phyloP scores from a whole-genome alignment of 1,139 yeast genomes.

The Eremothecium coryli region DNA sequence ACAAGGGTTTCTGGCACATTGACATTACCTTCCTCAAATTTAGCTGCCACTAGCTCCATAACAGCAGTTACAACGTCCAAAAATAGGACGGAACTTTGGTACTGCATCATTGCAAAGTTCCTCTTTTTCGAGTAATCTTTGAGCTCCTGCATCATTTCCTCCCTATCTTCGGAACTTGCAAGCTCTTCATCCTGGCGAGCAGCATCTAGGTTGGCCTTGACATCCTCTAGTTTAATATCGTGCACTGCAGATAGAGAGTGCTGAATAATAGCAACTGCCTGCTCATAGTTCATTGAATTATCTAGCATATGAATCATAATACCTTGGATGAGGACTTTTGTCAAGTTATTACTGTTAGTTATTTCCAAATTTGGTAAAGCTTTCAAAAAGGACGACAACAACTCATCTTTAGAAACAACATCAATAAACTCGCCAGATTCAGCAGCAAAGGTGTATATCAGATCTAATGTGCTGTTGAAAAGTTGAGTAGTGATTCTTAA shows the following conservation, averaged over 20 bases:
- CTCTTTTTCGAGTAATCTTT: slow-evolving; percentile 36
- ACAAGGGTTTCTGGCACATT: slow-evolving; percentile 26
- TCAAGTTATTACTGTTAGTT: slow-evolving; percentile 34
- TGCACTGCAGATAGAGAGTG: slow-evolving; percentile 29
- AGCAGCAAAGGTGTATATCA: slow-evolving; percentile 57
- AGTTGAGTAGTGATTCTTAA: slow-evolving; percentile 38
- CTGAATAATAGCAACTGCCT: slow-evolving; percentile 27
- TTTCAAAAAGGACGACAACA: slow-evolving; percentile 23
- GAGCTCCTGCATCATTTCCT: slow-evolving; percentile 37
- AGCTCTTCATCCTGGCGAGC: slow-evolving; percentile 29
- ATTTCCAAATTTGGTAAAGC: slow-evolving; percentile 24
- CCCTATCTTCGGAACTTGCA: slow-evolving; percentile 29
- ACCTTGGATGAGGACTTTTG: slow-evolving; percentile 49
- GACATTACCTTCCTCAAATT: slow-evolving; percentile 15
- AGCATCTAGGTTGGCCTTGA: slow-evolving; percentile 15
- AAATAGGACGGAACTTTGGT: slow-evolving; percentile 59
- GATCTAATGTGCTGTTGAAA: slow-evolving; percentile 47
- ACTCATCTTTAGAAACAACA: slow-evolving; percentile 24
- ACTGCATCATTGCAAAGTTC: slow-evolving; percentile 41
- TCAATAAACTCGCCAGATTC: slow-evolving; percentile 53
- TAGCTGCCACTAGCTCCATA: slow-evolving; percentile 47
- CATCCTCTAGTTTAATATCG: slow-evolving; percentile 36
- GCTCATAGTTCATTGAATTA: slow-evolving; percentile 17
- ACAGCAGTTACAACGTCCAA: slow-evolving; percentile 69
- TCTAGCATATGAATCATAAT: slow-evolving; percentile 53